Conservation (phyloP, 164 flowering plant species). For the Macadamia tetraphylla region DNA sequence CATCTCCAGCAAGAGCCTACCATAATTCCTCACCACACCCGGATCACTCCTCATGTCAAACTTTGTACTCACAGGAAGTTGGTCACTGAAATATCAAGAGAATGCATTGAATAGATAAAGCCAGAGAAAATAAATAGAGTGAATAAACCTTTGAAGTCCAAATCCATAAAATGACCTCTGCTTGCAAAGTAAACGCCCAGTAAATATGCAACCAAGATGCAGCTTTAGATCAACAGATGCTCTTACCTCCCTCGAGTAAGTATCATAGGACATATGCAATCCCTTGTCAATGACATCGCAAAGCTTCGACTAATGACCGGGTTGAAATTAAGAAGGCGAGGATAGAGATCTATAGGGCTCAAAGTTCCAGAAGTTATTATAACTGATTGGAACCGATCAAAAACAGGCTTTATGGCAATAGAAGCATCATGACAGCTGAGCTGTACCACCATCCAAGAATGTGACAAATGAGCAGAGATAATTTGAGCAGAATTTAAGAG, state of each 20-base stretch:
- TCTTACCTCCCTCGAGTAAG: conserved; percentile 94
- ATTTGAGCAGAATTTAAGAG: not conserved
- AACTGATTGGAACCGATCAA: conserved; percentile 94
- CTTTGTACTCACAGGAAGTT: conserved; percentile 98
- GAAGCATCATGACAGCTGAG: conserved; percentile 99
- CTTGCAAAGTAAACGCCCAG: not conserved
- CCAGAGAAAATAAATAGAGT: conserved; percentile 2
- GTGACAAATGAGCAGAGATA: not conserved
- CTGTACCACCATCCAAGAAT: conserved; percentile 35
- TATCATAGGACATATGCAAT: conserved; percentile 99
- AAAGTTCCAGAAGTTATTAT: conserved; percentile 97
- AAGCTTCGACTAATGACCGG: conserved; percentile 97
- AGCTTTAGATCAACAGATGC: not conserved
- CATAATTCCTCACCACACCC: conserved; percentile 96
- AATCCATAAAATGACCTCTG: not conserved
- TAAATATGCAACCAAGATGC: conserved; percentile 1
- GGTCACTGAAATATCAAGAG: conserved; percentile 61
- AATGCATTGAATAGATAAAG: conserved; percentile 1
- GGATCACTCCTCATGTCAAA: conserved; percentile 98
- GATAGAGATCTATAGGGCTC: conserved; percentile 96
- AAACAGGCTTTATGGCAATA: conserved; percentile 95
- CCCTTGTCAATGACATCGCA: conserved; percentile 94
- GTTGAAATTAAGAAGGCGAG: conserved; percentile 91
- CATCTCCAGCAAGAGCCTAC: conserved; percentile 94
- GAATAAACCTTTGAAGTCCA: not conserved